These are phyloP conservation scores for Hortaea werneckii DNA, from an alignment of 2,329 filamentous ascomycete species.

Conservation along the genomic window DNA sequence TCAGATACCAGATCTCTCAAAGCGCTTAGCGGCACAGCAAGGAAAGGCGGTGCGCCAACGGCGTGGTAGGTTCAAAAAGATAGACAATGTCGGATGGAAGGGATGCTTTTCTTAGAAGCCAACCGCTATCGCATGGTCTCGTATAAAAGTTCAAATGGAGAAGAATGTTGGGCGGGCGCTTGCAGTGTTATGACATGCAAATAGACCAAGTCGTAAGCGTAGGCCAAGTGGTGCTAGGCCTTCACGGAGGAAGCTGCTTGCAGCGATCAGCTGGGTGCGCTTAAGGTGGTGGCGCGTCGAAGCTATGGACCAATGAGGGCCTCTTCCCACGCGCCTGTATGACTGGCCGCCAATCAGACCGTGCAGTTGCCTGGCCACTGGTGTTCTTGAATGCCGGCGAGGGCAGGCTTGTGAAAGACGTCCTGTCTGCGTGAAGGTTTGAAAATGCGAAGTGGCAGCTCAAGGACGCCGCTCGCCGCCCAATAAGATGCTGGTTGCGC, in stretches of 20 bases:
- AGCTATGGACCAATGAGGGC: conserved; percentile 8
- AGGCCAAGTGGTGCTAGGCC: not conserved
- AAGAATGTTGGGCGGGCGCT: not conserved
- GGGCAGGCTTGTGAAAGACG: too few species aligned
- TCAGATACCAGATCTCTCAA: conserved; percentile 24
- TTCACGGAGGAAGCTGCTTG: not conserved
- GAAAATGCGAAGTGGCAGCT: too few species aligned
- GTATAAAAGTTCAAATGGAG: conserved; percentile 6
- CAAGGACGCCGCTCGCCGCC: too few species aligned
- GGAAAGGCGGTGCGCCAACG: conserved; percentile 15
- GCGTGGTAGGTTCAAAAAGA: conserved; percentile 8
- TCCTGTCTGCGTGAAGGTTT: too few species aligned
- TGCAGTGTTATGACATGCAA: conserved; percentile 6
- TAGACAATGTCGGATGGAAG: conserved; percentile 8
- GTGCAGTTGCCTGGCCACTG: conserved; percentile 12
- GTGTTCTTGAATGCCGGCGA: not conserved
- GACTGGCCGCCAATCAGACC: conserved; percentile 12
- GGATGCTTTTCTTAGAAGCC: conserved; percentile 19
- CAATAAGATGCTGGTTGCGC: too few species aligned
- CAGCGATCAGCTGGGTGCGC: not conserved
- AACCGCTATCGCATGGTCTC: conserved; percentile 19
- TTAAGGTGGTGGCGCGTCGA: not conserved
- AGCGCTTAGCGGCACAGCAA: conserved; percentile 20
- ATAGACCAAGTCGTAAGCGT: conserved; percentile 3
- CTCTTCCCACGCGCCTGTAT: conserved; percentile 4